Base-by-base conservation (phyloP, 2,329 filamentous ascomycete species). In the Fusarium praegraminearum region DNA sequence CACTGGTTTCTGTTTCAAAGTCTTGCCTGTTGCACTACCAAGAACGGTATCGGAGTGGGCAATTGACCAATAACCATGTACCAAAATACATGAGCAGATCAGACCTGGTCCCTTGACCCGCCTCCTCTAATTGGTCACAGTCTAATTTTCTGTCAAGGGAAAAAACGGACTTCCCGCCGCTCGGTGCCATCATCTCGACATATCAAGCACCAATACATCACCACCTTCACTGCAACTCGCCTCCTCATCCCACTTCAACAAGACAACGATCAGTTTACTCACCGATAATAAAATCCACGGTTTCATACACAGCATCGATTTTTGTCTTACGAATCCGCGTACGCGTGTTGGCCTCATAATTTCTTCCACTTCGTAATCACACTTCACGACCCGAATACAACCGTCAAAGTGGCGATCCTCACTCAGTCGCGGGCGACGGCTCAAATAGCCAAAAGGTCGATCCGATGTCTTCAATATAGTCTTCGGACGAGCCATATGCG, bases 381-480 rank as follows among this genome's bases (percentile, higher is more conserved):
- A 45, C 61, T 49, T 46, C 46, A 32, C 40, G 28, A 35, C 20
- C 36, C 33, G 41, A 33, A 41, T 43, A 69, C 67, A 66, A 46
- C 63, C 73, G 64, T 67, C 74, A 79, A 77, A 65, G 72, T 80
- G 79, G 79, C 79, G 70, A 70, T 70, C 65, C 59, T 77, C 61
- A 79, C 79, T 71, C 78, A 80, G 72, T 77, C 79, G 78, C 82
- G 83, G 80, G 77, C 80, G 73, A 77, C 79, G 76, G 80, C 81
- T 77, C 79, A 80, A 76, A 81, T 82, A 81, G 74, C 78, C 57
- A 74, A 75, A 65, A 78, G 59, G 20, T 65, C 66, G 45, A 64
- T 76, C 59, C 59, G 52, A 84, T 86, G 84, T 72, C 74, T 70
- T 45, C 78, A 57, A 79, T 76, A 79, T 84, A 82, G 78, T 76